Evolutionary conservation across 2,329 filamentous ascomycete species (phyloP).

Genomic region (Oidium heveae): DNA sequence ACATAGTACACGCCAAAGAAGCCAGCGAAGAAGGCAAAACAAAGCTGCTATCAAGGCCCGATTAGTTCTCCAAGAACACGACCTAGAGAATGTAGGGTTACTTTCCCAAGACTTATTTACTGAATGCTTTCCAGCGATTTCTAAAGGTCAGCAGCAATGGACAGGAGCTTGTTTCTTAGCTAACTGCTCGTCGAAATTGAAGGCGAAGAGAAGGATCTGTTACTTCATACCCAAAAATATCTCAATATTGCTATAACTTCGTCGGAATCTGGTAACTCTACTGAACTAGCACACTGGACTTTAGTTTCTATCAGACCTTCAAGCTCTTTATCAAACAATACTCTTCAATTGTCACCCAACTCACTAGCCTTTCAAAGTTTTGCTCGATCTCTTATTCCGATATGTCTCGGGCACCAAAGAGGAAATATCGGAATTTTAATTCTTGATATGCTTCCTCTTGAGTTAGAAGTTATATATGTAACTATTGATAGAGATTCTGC

Average conservation of each 20-base stretch:
- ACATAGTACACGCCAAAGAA: neutral
- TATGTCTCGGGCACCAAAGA: constrained; percentile 48
- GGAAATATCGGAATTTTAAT: constrained; percentile 64
- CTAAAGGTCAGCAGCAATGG: constrained; percentile 17
- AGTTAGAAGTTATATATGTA: constrained; percentile 67
- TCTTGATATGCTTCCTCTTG: constrained; percentile 54
- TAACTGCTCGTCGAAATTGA: neutral
- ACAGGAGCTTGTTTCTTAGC: neutral
- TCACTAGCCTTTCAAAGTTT: constrained; percentile 59
- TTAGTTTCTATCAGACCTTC: constrained; percentile 49
- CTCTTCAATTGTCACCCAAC: constrained; percentile 50
- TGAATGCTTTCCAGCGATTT: constrained; percentile 47
- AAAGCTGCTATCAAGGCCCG: constrained; percentile 56
- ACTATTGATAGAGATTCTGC: constrained; percentile 61
- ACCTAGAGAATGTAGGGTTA: constrained; percentile 65
- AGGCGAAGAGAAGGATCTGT: constrained; percentile 8
- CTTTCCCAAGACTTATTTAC: constrained; percentile 67
- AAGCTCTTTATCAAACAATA: constrained; percentile 43
- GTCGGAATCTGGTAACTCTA: constrained; percentile 34
- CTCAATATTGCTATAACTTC: constrained; percentile 49
- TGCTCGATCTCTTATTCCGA: constrained; percentile 44
- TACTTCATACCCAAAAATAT: constrained; percentile 16
- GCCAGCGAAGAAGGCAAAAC: constrained; percentile 31
- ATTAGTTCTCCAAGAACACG: constrained; percentile 60
- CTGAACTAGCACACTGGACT: constrained; percentile 51